phyloP scores from a whole-genome alignment of 1,284 basidiomycete species.

The Ceratobasidium sp. region DNA sequence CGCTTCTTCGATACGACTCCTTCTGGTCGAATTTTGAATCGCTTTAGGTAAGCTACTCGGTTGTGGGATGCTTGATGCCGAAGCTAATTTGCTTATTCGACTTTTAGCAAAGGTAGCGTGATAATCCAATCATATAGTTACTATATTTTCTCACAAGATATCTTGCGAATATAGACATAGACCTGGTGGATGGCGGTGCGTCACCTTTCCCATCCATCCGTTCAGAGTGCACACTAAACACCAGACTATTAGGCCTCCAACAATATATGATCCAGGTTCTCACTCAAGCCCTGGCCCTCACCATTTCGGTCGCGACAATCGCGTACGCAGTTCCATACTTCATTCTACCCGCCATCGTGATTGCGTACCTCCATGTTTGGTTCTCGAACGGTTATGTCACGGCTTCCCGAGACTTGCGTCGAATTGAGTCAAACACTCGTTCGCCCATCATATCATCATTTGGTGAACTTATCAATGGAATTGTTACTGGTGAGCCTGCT shows the following conservation, averaged over 20 bases:
- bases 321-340: constrained; percentile 37
- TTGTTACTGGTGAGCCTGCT: constrained; percentile 11
- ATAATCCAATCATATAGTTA: no score
- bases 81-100: not conserved
- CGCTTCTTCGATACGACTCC: constrained; percentile 46
- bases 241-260: constrained; percentile 19
- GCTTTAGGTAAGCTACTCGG: not conserved
- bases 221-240: not conserved
- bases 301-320: constrained; percentile 28
- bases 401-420: constrained; percentile 30
- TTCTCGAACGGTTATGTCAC: constrained; percentile 33
- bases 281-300: not conserved
- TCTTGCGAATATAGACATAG: not conserved
- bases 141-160: no score
- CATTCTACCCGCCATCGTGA: constrained; percentile 19
- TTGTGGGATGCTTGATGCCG: not conserved
- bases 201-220: not conserved
- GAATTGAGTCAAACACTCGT: constrained; percentile 42
- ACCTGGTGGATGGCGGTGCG: not conserved
- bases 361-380: constrained; percentile 19
- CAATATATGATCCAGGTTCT: constrained; percentile 16
- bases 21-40: constrained; percentile 36
- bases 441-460: constrained; percentile 44
- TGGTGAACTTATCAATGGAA: constrained; percentile 23
- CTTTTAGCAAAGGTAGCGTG: constrained; percentile 36